phyloP scores from a whole-genome alignment of 495 filamentous ascomycete genomes.

The Platismatia glauca region DNA sequence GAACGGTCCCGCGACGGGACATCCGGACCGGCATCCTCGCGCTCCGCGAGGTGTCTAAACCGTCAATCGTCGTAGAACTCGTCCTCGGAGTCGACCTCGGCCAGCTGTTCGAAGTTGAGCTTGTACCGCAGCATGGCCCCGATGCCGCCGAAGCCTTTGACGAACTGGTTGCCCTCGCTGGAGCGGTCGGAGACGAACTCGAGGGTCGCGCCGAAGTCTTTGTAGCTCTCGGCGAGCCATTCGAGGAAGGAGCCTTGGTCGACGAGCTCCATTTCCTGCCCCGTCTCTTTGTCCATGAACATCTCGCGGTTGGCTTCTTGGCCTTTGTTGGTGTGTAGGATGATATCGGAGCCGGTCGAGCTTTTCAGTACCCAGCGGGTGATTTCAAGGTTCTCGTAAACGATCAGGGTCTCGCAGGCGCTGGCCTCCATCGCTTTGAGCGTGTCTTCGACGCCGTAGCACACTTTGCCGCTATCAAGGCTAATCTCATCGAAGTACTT shows the following conservation, averaged over 20 bases:
- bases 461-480: conserved; percentile 89
- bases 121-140: conserved; percentile 97
- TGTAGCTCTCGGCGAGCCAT: conserved; percentile 96
- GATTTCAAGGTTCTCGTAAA: conserved; percentile 95
- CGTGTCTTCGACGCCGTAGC: conserved; percentile 96
- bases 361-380: conserved; percentile 84
- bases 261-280: conserved; percentile 90
- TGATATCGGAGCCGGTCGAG: conserved; percentile 55
- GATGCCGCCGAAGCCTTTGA: conserved; percentile 98
- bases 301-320: conserved; percentile 72
- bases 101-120: conserved; percentile 98
- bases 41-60: conserved; percentile 74
- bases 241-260: conserved; percentile 86
- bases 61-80: conserved; percentile 99
- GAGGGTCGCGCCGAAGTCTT: conserved; percentile 90
- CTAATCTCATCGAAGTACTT: conserved; percentile 98
- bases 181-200: conserved; percentile 97
- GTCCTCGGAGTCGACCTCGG: conserved; percentile 90
- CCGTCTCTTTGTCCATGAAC: conserved; percentile 91
- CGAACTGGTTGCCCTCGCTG: conserved; percentile 97
- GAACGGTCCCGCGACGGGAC: conserved; percentile 51
- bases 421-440: conserved; percentile 95
- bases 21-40: conserved; percentile 81
- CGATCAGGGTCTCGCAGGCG: conserved; percentile 87
- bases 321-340: conserved; percentile 80